Conservation (phyloP, 2,329 filamentous ascomycete genomes). For the Cladophialophora immunda region DNA sequence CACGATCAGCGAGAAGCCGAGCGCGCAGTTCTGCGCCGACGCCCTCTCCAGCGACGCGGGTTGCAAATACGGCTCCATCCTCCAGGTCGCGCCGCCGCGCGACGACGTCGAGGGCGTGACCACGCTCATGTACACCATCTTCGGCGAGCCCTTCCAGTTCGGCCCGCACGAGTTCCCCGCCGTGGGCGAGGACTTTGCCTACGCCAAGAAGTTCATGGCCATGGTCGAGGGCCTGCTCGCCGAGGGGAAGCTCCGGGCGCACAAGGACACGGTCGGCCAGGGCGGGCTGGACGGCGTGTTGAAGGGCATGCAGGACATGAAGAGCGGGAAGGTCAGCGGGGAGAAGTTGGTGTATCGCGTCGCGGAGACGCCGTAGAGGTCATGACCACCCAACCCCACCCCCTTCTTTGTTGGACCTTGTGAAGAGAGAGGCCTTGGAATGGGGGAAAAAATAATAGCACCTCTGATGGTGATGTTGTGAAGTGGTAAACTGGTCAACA, state of each 20-base stretch:
- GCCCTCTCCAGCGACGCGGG: conserved; percentile 47
- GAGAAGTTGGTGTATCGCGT: conserved; percentile 60
- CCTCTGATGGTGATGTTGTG: no score
- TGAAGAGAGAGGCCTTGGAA: no score
- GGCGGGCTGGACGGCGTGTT: conserved; percentile 57
- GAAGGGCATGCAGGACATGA: conserved; percentile 55
- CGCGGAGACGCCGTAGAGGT: conserved; percentile 33
- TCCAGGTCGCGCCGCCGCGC: conserved; percentile 42
- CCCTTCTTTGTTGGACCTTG: no score
- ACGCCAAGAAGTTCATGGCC: conserved; percentile 52
- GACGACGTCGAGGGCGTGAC: conserved; percentile 46
- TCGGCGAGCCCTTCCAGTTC: conserved; percentile 46
- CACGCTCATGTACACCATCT: conserved; percentile 47
- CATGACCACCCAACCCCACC: no score
- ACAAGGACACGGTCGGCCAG: conserved; percentile 52
- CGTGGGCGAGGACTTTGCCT: conserved; percentile 52
- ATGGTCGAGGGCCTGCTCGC: conserved; percentile 52
- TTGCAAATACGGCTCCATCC: conserved; percentile 44
- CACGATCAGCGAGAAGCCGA: conserved; percentile 45
- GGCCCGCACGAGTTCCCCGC: conserved; percentile 26
- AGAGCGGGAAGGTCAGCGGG: conserved; percentile 56
- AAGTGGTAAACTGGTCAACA: no score
- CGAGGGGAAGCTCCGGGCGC: conserved; percentile 55
- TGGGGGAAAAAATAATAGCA: not conserved
- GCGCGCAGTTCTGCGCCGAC: conserved; percentile 46